A percentile compares a stretch with the other conserved stretches of the same genome.
These are phyloP conservation scores for Pelargonium cotyledonis DNA, from an alignment of 441 rosid species.

Conservation along the genomic window DNA sequence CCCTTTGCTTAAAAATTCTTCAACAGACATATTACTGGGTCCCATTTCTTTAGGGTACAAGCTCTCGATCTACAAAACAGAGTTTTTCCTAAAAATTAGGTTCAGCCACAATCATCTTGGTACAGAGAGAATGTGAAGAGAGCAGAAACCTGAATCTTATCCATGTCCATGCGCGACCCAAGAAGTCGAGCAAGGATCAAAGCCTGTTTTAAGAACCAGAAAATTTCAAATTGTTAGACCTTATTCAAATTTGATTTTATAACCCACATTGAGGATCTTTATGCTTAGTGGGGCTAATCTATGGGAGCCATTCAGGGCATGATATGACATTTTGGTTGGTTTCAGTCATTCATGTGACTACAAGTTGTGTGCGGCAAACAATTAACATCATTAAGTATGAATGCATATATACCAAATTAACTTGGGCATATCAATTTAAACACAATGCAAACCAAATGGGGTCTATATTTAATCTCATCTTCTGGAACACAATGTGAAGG, in stretches of 20 bases:
- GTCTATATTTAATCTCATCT: neutral
- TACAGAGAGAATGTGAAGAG: neutral
- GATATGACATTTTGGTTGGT: neutral
- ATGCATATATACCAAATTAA: neutral
- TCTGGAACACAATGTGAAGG: neutral
- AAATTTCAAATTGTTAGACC: conserved; percentile 4
- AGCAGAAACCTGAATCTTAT: conserved; percentile 55
- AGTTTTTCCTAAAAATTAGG: neutral
- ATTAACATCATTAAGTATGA: neutral
- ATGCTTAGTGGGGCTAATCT: neutral
- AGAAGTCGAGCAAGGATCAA: conserved; percentile 89
- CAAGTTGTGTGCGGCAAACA: neutral
- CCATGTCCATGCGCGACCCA: conserved; percentile 59
- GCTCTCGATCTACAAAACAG: conserved; percentile 68
- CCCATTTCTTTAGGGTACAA: conserved; percentile 78
- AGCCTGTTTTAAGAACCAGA: conserved; percentile 43
- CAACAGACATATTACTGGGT: conserved; percentile 58
- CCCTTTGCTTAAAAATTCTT: conserved; percentile 57
- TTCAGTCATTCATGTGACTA: neutral
- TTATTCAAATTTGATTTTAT: neutral
- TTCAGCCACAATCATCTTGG: neutral
- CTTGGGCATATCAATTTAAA: neutral
- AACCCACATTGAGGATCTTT: neutral
- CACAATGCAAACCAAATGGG: neutral
- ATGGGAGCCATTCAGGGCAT: neutral